phyloP scores from a whole-genome alignment of 1,284 basidiomycete genomes.

The Ganoderma lucidum region DNA sequence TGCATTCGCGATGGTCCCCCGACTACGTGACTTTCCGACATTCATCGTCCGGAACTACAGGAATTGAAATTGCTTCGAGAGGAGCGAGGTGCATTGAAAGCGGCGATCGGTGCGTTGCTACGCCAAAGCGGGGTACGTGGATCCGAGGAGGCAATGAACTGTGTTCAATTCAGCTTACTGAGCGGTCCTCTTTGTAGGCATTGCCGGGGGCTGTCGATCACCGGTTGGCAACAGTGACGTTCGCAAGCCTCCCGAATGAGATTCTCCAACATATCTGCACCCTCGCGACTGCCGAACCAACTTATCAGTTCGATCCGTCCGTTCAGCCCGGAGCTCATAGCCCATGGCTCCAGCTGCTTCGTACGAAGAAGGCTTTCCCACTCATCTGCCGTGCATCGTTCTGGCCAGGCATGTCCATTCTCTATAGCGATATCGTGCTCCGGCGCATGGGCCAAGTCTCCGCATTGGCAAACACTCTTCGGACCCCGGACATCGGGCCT shows the following conservation, averaged over 20 bases:
- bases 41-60: background rate
- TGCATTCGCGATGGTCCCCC: no score
- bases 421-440: conserved; percentile 17
- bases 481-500: background rate
- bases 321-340: background rate
- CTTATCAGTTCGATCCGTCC: conserved; percentile 1
- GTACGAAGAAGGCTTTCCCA: conserved; percentile 7
- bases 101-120: background rate
- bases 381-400: conserved; percentile 7
- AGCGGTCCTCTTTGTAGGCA: background rate
- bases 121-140: background rate
- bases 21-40: no score
- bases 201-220: background rate
- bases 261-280: background rate
- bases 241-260: background rate
- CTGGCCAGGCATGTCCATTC: conserved; percentile 8
- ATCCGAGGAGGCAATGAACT: no score
- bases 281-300: background rate
- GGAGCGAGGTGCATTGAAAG: background rate
- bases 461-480: conserved; percentile 11
- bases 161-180: background rate
- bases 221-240: background rate
- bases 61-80: background rate
- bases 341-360: background rate
- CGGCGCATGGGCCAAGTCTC: conserved; percentile 18